Evolutionary conservation across 495 filamentous ascomycete species (phyloP).

Genomic region (Penicillium paradoxum): DNA sequence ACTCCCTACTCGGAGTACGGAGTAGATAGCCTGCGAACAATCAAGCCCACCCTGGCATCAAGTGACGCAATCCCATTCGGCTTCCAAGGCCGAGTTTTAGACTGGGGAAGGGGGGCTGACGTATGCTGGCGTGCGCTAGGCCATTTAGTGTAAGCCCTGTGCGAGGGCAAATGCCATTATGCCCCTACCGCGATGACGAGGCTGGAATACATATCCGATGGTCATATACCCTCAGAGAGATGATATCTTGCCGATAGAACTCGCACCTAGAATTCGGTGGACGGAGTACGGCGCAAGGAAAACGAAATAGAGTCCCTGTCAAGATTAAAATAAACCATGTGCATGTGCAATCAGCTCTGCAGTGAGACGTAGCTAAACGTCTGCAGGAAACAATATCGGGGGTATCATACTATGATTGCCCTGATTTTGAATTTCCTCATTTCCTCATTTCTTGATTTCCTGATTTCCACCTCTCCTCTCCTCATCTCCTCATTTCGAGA

Average conservation of each 20-base stretch:
- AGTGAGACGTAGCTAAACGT: not conserved
- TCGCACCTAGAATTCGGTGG: too few relatives aligned
- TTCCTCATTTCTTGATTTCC: too few relatives aligned
- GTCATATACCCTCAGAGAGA: too few relatives aligned
- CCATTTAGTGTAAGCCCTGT: constrained; percentile 6
- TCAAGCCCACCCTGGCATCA: too few relatives aligned
- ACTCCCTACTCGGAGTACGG: too few relatives aligned
- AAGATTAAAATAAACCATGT: constrained; percentile 1
- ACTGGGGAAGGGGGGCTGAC: constrained; percentile 18
- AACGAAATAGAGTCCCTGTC: not conserved
- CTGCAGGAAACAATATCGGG: not conserved
- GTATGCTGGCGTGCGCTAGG: constrained; percentile 15
- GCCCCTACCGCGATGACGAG: constrained; percentile 21
- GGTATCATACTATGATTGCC: not conserved
- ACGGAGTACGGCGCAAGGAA: too few relatives aligned
- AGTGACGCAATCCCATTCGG: constrained; percentile 2
- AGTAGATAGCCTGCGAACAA: too few relatives aligned
- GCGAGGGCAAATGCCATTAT: constrained; percentile 1
- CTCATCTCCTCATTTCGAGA: too few relatives aligned
- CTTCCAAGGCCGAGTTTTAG: not conserved
- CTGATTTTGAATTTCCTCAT: not conserved
- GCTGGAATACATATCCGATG: constrained; percentile 8
- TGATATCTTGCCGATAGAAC: too few relatives aligned
- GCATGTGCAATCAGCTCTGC: constrained; percentile 5
- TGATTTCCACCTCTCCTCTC: too few relatives aligned